phyloP scores from a whole-genome alignment of 352 stramenopile genomes.

The Globisporangium barbulae region DNA sequence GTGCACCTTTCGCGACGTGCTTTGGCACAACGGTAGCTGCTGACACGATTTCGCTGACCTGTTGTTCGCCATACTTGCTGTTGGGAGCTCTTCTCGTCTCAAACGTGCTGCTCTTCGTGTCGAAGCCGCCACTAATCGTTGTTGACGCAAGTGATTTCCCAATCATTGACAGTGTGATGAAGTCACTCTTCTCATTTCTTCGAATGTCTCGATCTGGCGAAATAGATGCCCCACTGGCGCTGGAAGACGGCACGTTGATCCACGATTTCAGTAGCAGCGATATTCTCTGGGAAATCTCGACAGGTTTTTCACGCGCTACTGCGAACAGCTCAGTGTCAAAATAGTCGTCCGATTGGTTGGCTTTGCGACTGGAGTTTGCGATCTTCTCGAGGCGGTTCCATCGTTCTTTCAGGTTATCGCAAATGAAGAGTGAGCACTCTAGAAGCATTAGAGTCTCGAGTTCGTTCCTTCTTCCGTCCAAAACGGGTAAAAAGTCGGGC shows the following conservation, averaged over 20 bases:
- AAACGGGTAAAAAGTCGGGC: conserved; percentile 43
- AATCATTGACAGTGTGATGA: conserved; percentile 21
- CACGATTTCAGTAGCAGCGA: conserved; percentile 48
- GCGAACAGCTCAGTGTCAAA: conserved; percentile 66
- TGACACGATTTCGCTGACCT: not conserved
- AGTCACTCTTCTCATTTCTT: conserved; percentile 11
- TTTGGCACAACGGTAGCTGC: conserved; percentile 37
- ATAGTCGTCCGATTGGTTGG: conserved; percentile 15
- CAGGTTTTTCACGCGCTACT: conserved; percentile 41
- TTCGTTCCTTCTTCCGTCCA: conserved; percentile 41
- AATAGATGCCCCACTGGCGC: not conserved
- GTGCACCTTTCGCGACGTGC: conserved; percentile 15
- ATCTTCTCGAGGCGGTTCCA: conserved; percentile 64
- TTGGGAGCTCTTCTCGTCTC: not conserved
- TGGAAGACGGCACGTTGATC: conserved; percentile 34
- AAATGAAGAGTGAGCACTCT: conserved; percentile 56
- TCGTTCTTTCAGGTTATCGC: conserved; percentile 51
- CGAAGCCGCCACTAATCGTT: not conserved
- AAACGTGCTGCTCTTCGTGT: not conserved
- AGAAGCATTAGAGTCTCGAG: conserved; percentile 46
- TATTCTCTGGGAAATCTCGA: conserved; percentile 62
- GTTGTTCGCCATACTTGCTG: not conserved
- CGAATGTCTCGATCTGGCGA: conserved; percentile 14
- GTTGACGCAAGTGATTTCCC: conserved; percentile 15
- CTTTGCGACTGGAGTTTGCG: conserved; percentile 30